These are phyloP conservation scores for Trifolium subterraneum DNA, from an alignment of 306 rosid genomes.

Conservation along the genomic window DNA sequence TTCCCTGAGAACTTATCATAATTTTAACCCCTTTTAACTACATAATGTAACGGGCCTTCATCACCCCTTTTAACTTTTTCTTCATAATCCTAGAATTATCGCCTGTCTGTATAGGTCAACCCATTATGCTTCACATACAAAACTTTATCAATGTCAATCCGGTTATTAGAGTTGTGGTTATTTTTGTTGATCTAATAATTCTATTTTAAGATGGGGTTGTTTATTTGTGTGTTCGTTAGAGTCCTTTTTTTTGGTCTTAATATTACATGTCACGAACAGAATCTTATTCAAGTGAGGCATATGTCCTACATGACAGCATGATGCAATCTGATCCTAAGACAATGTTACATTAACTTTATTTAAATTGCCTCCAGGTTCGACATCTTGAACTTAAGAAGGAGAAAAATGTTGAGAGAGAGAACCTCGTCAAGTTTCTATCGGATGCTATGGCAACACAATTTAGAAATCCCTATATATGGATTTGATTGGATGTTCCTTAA, in stretches of 20 bases:
- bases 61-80: not conserved
- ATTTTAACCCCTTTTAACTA: not conserved
- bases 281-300: slow-evolving; percentile 13
- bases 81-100: not conserved
- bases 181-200: not conserved
- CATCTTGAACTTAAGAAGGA: slow-evolving; percentile 88
- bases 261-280: slow-evolving; percentile 7
- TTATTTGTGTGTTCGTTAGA: not conserved
- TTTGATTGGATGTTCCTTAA: slow-evolving; percentile 38
- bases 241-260: slow-evolving; percentile 3
- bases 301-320: slow-evolving; percentile 23
- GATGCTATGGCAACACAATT: slow-evolving; percentile 81
- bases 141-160: too few relatives aligned
- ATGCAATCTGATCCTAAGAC: slow-evolving; percentile 29
- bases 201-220: not conserved
- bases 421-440: slow-evolving; percentile 66
- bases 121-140: too few relatives aligned
- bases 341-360: slow-evolving; percentile 32
- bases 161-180: not conserved
- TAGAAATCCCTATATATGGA: slow-evolving; percentile 85
- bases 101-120: too few relatives aligned
- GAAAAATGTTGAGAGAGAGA: slow-evolving; percentile 67
- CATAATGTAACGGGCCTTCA: too few relatives aligned
- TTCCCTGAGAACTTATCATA: not conserved
- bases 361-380: slow-evolving; percentile 69